phyloP scores from a whole-genome alignment of 1,139 yeast species.

The Tardiomyces depauwii region DNA sequence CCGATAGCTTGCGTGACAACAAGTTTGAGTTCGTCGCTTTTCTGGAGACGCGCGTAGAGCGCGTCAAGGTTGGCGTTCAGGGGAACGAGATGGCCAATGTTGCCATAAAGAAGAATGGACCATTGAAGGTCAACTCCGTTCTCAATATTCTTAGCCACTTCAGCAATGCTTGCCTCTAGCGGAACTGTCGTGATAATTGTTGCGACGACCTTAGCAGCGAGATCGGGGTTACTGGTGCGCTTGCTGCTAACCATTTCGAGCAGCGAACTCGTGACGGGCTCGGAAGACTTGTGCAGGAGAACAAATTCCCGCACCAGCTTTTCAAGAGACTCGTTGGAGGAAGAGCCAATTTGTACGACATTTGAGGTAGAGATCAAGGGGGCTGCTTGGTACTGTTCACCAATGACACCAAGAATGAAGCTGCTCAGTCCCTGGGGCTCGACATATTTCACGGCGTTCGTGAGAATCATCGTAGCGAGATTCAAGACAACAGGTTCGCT shows the following conservation, averaged over 20 bases:
- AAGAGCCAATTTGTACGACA: neutral
- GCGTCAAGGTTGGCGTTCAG: slow-evolving; percentile 23
- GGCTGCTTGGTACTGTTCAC: neutral
- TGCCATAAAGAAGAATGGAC: slow-evolving; percentile 35
- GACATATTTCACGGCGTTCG: neutral
- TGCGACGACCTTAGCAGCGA: neutral
- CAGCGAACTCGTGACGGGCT: neutral
- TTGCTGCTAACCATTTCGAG: neutral
- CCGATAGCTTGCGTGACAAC: slow-evolving; percentile 49
- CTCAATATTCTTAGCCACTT: neutral
- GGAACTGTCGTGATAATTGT: neutral
- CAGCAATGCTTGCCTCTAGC: neutral
- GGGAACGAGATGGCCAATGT: slow-evolving; percentile 29
- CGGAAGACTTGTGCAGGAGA: neutral
- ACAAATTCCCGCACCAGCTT: neutral
- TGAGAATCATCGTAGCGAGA: neutral
- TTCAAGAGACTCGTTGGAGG: neutral
- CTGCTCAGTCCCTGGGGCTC: neutral
- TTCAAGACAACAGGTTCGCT: neutral
- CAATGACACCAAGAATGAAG: neutral
- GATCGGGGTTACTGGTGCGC: neutral
- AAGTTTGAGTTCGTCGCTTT: slow-evolving; percentile 19
- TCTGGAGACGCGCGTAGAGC: slow-evolving; percentile 23
- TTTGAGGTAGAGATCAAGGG: neutral
- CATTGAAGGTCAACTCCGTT: neutral